Evolutionary conservation across 2,329 filamentous ascomycete genomes (phyloP), one percentile per base, ranked within the genome.

Genomic region (Fusarium sp.): DNA sequence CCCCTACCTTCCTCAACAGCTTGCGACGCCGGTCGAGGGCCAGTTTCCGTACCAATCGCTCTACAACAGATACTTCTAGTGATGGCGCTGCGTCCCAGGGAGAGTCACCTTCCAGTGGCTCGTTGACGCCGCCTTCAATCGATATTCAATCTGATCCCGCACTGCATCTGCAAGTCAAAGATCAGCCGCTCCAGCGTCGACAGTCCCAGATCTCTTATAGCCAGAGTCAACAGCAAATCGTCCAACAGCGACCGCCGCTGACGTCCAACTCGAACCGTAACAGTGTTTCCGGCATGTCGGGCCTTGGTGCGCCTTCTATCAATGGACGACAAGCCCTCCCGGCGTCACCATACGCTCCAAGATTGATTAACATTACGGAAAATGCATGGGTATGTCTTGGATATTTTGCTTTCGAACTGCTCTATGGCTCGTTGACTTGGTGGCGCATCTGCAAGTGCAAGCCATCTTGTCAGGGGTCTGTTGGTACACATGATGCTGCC

Each of bases 291-390:
- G 88, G 87, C 63, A 89, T 89, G 86, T 82, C 86, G 31, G 88
- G 89, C 31, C 76, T 90, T 49, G 87, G 87, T 18, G 83, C 86
- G 26, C 85, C 86, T 28, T 80, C 83, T 26, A 77, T 83, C 30
- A 85, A 83, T 71, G 86, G 86, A 63, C 87, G 85, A 75, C 83
- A 81, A 57, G 85, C 82, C 67, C 80, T 87, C 65, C 88, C 91
- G 9, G 86, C 89, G 18, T 97, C 94, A 55, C 89, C 91, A 42
- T 95, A 92, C 80, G 92, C 93, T 31, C 94, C 95, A 26, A 88
- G 89, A 72, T 88, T 97, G 38, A 82, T 90, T 42, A 97, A 94
- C 34, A 84, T 97, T 38, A 84, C 88, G 11, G 93, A 97, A 69
- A 92, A 91, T 71, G 90, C 92, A 61, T 97, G 93, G 92, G 94